Evolutionary conservation across 2,329 filamentous ascomycete species (phyloP).

Genomic region (Aspergillus sergii): DNA sequence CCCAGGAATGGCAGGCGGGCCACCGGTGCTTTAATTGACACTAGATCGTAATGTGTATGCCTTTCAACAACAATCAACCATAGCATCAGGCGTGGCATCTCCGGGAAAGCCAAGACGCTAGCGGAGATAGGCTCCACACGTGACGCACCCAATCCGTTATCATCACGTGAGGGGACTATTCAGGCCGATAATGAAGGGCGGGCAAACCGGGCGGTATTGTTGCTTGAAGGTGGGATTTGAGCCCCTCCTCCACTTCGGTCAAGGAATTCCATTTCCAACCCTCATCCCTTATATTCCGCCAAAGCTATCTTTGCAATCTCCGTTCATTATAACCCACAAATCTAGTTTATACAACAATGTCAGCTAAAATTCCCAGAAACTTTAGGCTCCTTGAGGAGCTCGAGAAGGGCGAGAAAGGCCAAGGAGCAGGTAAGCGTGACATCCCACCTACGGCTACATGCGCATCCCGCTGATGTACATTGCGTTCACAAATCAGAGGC

Average conservation of each 20-base stretch:
- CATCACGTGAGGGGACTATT: constrained; percentile 17
- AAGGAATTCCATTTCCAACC: constrained; percentile 16
- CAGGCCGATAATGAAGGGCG: constrained; percentile 4
- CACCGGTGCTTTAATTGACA: neutral
- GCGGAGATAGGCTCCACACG: constrained; percentile 19
- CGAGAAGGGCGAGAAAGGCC: constrained; percentile 97
- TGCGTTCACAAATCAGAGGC: constrained; percentile 64
- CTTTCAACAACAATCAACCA: neutral
- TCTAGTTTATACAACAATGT: constrained; percentile 45
- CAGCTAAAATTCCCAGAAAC: constrained; percentile 86
- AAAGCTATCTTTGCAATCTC: neutral
- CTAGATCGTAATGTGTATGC: neutral
- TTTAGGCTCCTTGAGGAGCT: constrained; percentile 96
- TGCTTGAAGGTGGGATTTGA: constrained; percentile 17
- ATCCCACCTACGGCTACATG: constrained; percentile 2
- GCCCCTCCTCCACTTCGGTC: constrained; percentile 23
- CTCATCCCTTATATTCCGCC: constrained; percentile 4
- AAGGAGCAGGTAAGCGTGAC: constrained; percentile 69
- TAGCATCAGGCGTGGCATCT: constrained; percentile 23
- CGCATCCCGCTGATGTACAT: constrained; percentile 27
- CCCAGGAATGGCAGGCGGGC: neutral
- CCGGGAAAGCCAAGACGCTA: constrained; percentile 24
- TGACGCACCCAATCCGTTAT: constrained; percentile 17
- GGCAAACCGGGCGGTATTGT: neutral
- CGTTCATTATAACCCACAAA: neutral